phyloP scores from a whole-genome alignment of 2,329 filamentous ascomycete species.

The Aspergillus sclerotialis region DNA sequence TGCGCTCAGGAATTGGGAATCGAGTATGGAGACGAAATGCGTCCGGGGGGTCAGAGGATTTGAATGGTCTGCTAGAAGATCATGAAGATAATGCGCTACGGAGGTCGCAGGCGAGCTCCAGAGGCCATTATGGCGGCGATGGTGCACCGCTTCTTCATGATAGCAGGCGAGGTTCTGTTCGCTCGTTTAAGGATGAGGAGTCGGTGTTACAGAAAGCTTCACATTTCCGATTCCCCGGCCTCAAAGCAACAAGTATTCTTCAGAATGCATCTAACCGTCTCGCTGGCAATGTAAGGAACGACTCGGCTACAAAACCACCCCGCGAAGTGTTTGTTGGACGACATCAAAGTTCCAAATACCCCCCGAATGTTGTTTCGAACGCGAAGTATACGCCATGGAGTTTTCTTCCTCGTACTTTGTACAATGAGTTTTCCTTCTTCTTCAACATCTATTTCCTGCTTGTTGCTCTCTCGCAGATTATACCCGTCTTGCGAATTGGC shows the following conservation, averaged over 20 bases:
- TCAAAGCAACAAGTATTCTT: slow-evolving; percentile 45
- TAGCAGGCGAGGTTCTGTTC: slow-evolving; percentile 33
- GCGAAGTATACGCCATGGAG: slow-evolving; percentile 95
- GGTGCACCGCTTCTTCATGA: slow-evolving; percentile 65
- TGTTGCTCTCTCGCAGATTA: slow-evolving; percentile 87
- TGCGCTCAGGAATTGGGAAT: slow-evolving; percentile 44
- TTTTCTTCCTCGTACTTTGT: slow-evolving; percentile 88
- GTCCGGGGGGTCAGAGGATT: slow-evolving; percentile 56
- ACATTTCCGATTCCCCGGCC: slow-evolving; percentile 58
- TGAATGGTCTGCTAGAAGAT: slow-evolving; percentile 60
- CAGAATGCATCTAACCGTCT: slow-evolving; percentile 14
- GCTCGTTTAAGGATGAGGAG: slow-evolving; percentile 24
- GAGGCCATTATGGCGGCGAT: slow-evolving; percentile 50
- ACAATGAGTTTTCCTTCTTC: slow-evolving; percentile 99
- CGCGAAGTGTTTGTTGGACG: slow-evolving; percentile 71
- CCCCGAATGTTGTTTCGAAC: slow-evolving; percentile 87
- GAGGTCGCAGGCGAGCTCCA: slow-evolving; percentile 54
- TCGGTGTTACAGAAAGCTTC: slow-evolving; percentile 45
- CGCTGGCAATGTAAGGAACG: slow-evolving; percentile 33
- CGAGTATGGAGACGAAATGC: slow-evolving; percentile 32
- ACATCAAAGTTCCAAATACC: slow-evolving; percentile 66
- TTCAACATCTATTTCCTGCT: slow-evolving; percentile 99
- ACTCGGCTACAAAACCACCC: slow-evolving; percentile 46
- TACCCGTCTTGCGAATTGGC: slow-evolving; percentile 82
- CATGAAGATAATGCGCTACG: slow-evolving; percentile 49